A percentile compares a stretch with the other conserved stretches of the same genome.
phyloP scores from a whole-genome alignment of 169 alveolate genomes.

The Cryptosporidium sp. region DNA sequence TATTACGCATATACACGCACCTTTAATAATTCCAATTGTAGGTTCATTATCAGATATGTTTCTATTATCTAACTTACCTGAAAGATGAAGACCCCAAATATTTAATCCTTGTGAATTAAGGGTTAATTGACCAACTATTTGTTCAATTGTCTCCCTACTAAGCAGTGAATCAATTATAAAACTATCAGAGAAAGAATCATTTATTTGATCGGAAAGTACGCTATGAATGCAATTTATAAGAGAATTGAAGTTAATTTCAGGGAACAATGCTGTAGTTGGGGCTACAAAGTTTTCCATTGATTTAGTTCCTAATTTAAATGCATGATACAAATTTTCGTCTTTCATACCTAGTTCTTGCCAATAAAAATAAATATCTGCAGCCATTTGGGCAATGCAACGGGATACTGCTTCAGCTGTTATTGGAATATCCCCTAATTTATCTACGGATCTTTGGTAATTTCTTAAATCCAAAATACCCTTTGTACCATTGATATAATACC shows the following conservation, averaged over 20 bases:
- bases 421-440: slow-evolving; percentile 60
- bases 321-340: slow-evolving; percentile 22
- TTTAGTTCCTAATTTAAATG: slow-evolving; percentile 37
- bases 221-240: slow-evolving; percentile 42
- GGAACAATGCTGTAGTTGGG: slow-evolving; percentile 76
- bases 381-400: slow-evolving; percentile 78
- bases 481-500: slow-evolving; percentile 27
- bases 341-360: slow-evolving; percentile 46
- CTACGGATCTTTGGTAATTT: slow-evolving; percentile 48
- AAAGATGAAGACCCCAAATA: slow-evolving; percentile 74
- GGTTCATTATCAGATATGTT: background rate
- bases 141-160: slow-evolving; percentile 56
- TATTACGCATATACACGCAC: slow-evolving; percentile 78
- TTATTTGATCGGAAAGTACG: slow-evolving; percentile 34
- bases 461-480: slow-evolving; percentile 12
- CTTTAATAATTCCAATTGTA: slow-evolving; percentile 62
- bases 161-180: slow-evolving; percentile 36
- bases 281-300: slow-evolving; percentile 76
- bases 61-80: too few relatives aligned
- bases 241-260: slow-evolving; percentile 66
- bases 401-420: slow-evolving; percentile 79
- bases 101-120: slow-evolving; percentile 77
- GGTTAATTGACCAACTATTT: slow-evolving; percentile 73
- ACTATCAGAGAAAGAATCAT: slow-evolving; percentile 8
- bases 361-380: slow-evolving; percentile 76